Evolutionary conservation across 495 filamentous ascomycete genomes (phyloP).

Genomic region (Lindgomyces ingoldianus): DNA sequence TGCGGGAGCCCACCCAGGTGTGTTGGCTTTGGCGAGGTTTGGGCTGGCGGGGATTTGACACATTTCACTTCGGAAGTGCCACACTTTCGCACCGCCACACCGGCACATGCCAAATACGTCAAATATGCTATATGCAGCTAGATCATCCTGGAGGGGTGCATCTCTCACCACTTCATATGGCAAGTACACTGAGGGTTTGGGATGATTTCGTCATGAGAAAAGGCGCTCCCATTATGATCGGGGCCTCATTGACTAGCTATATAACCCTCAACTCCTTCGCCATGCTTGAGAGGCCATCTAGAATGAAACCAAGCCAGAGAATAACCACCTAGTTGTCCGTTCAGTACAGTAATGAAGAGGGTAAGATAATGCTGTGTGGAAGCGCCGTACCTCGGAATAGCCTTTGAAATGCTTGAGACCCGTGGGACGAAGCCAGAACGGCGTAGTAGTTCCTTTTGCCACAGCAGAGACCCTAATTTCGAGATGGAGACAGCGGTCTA

Average conservation of each 20-base stretch:
- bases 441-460: neutral
- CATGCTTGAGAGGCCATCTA: neutral
- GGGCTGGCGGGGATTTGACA: neutral
- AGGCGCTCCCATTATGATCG: no score
- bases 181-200: no score
- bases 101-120: neutral
- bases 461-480: neutral
- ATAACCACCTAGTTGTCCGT: no score
- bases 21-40: neutral
- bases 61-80: neutral
- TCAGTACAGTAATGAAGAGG: no score
- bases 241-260: no score
- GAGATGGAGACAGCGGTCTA: constrained; percentile 70
- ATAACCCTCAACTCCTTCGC: neutral
- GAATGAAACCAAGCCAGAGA: no score
- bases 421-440: neutral
- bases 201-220: no score
- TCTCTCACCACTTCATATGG: no score
- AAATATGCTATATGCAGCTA: no score
- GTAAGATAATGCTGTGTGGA: no score
- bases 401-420: neutral
- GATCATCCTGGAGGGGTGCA: no score
- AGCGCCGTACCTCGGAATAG: neutral
- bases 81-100: neutral
- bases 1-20: neutral